A percentile compares a stretch with the other conserved stretches of the same genome.
These are phyloP conservation scores for Trametes meyenii DNA, from an alignment of 768 basidiomycete genomes.

Conservation along the genomic window DNA sequence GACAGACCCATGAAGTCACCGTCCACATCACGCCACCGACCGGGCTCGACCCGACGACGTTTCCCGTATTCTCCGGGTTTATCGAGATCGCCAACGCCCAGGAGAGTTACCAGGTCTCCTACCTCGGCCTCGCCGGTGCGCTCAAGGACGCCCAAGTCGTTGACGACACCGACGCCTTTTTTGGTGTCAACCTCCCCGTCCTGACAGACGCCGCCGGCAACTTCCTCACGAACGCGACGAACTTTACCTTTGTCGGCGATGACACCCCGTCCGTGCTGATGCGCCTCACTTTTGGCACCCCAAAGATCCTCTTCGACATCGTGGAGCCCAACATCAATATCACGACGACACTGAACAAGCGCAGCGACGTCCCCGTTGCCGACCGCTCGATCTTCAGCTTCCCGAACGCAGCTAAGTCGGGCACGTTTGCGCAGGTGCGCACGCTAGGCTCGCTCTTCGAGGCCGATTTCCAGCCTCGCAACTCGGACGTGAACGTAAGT, in stretches of 20 bases:
- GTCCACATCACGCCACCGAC: slow-evolving; percentile 51
- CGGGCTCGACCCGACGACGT: slow-evolving; percentile 42
- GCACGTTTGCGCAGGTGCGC: slow-evolving; percentile 41
- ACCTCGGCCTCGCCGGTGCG: slow-evolving; percentile 47
- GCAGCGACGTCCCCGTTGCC: slow-evolving; percentile 27
- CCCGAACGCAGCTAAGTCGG: slow-evolving; percentile 36
- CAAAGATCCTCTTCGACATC: slow-evolving; percentile 49
- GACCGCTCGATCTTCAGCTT: slow-evolving; percentile 40
- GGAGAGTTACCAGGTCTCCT: slow-evolving; percentile 47
- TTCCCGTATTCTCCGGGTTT: slow-evolving; percentile 65
- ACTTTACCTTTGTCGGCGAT: slow-evolving; percentile 49
- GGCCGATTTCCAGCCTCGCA: slow-evolving; percentile 50
- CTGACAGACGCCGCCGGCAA: slow-evolving; percentile 46
- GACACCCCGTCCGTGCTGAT: slow-evolving; percentile 44
- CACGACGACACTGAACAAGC: slow-evolving; percentile 41
- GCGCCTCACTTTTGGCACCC: slow-evolving; percentile 53
- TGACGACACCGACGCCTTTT: slow-evolving; percentile 51
- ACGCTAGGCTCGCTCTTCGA: slow-evolving; percentile 53
- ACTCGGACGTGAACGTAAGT: slow-evolving; percentile 38
- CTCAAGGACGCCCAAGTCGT: slow-evolving; percentile 53
- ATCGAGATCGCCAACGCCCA: slow-evolving; percentile 42
- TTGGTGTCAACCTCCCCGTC: slow-evolving; percentile 48
- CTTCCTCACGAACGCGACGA: slow-evolving; percentile 42
- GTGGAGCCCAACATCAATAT: slow-evolving; percentile 47
- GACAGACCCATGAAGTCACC: slow-evolving; percentile 43